Evolutionary conservation across 805 yeast species (phyloP).

Genomic region (Ogataea zsoltii): DNA sequence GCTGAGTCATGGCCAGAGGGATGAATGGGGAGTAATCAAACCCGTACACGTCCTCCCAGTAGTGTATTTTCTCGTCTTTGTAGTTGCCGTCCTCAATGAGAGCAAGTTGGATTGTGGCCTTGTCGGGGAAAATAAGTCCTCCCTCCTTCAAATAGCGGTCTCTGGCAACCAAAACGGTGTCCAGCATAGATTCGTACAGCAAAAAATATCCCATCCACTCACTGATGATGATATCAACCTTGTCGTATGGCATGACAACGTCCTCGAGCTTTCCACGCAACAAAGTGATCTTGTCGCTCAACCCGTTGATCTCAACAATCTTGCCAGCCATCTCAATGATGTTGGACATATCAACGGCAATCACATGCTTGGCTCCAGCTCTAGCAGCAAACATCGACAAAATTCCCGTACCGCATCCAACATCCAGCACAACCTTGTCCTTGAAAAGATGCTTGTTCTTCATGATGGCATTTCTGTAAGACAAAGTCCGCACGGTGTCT

Average conservation of each 20-base stretch:
- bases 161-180: slow-evolving; percentile 91
- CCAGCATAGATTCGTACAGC: slow-evolving; percentile 96
- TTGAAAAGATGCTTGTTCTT: slow-evolving; percentile 87
- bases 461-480: slow-evolving; percentile 89
- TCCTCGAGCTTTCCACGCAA: slow-evolving; percentile 94
- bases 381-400: slow-evolving; percentile 96
- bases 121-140: slow-evolving; percentile 94
- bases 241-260: slow-evolving; percentile 75
- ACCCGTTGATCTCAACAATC: slow-evolving; percentile 81
- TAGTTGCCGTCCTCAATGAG: slow-evolving; percentile 92
- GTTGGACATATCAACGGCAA: slow-evolving; percentile 96
- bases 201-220: slow-evolving; percentile 99
- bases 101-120: slow-evolving; percentile 85
- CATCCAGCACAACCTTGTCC: slow-evolving; percentile 93
- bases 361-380: slow-evolving; percentile 98
- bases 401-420: slow-evolving; percentile 99
- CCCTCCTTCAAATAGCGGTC: slow-evolving; percentile 81
- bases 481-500: slow-evolving; percentile 87
- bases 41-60: slow-evolving; percentile 97
- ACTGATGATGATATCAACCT: slow-evolving; percentile 92
- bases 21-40: slow-evolving; percentile 93
- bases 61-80: slow-evolving; percentile 86
- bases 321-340: slow-evolving; percentile 96
- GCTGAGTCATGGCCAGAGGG: slow-evolving; percentile 85
- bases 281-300: slow-evolving; percentile 80